Conservation (phyloP, 768 basidiomycete species). For the Trametes coccinea region DNA sequence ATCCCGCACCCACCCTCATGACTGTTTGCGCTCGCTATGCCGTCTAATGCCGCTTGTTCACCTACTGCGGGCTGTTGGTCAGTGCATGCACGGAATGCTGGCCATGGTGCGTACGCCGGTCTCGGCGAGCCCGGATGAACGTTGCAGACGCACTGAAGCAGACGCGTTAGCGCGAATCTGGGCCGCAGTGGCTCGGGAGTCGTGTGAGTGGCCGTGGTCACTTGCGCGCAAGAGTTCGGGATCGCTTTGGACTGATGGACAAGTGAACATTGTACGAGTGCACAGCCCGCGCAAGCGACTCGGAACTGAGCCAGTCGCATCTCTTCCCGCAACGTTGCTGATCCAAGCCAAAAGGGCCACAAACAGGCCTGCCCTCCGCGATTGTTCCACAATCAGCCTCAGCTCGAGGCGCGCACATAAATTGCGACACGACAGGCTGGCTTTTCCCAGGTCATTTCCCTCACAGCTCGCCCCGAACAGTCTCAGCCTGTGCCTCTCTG, state of each 20-base stretch:
- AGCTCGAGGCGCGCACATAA: neutral
- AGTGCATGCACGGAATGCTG: neutral
- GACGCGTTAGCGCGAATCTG: neutral
- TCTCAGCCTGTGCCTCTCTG: too few relatives aligned
- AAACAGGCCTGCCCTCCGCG: conserved; percentile 4
- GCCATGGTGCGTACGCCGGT: neutral
- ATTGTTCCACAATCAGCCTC: conserved; percentile 15
- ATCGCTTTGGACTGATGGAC: neutral
- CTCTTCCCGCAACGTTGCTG: neutral
- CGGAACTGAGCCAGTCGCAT: neutral
- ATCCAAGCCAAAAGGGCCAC: conserved; percentile 5
- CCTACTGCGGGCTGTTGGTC: too few relatives aligned
- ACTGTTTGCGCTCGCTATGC: neutral
- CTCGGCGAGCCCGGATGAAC: neutral
- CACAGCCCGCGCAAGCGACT: neutral
- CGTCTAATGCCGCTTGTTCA: neutral
- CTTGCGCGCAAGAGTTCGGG: too few relatives aligned
- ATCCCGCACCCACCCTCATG: neutral
- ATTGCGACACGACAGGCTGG: neutral
- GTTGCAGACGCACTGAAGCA: neutral
- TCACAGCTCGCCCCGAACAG: neutral
- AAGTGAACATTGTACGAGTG: conserved; percentile 8
- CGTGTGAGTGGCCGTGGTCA: neutral
- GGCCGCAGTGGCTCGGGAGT: neutral
- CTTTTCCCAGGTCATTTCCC: neutral